Evolutionary conservation across 768 basidiomycete species (phyloP).

Genomic region (Xanthoconium stramineum): DNA sequence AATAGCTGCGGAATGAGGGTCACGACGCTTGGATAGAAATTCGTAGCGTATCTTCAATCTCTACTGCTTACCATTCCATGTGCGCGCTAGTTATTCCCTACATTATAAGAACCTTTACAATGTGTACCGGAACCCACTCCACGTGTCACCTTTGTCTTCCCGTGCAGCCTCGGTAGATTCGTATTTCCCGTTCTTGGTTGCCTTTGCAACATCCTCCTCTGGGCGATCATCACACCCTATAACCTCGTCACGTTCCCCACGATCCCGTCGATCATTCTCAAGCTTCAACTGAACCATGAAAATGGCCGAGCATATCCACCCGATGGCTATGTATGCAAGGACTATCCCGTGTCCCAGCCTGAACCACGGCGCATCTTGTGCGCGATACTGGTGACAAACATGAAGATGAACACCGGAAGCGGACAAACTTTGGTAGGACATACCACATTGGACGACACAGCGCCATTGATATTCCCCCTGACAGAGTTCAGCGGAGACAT

Average conservation of each 20-base stretch:
- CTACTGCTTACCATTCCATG: constrained; percentile 40
- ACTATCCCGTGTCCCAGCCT: constrained; percentile 66
- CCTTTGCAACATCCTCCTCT: constrained; percentile 31
- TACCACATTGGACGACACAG: constrained; percentile 64
- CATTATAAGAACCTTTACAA: constrained; percentile 27
- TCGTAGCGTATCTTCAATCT: constrained; percentile 29
- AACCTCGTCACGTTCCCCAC: constrained; percentile 66
- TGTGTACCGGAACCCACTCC: constrained; percentile 76
- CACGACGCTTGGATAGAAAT: constrained; percentile 1
- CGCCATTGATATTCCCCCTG: constrained; percentile 66
- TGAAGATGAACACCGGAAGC: neutral
- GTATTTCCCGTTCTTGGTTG: constrained; percentile 51
- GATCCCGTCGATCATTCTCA: constrained; percentile 63
- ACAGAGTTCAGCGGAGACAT: constrained; percentile 16
- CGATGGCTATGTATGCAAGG: constrained; percentile 66
- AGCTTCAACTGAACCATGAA: constrained; percentile 46
- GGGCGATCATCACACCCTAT: constrained; percentile 48
- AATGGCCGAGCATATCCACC: constrained; percentile 50
- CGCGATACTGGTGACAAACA: constrained; percentile 50
- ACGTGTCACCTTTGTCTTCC: constrained; percentile 60
- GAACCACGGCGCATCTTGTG: constrained; percentile 64
- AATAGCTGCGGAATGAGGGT: constrained; percentile 3
- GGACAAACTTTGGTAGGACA: constrained; percentile 23
- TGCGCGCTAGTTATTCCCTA: constrained; percentile 36
- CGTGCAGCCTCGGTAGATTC: constrained; percentile 55